A percentile compares a stretch with the other conserved stretches of the same genome.
These are phyloP conservation scores for Atractiella rhizophila DNA, from an alignment of 768 basidiomycete species.

Conservation along the genomic window DNA sequence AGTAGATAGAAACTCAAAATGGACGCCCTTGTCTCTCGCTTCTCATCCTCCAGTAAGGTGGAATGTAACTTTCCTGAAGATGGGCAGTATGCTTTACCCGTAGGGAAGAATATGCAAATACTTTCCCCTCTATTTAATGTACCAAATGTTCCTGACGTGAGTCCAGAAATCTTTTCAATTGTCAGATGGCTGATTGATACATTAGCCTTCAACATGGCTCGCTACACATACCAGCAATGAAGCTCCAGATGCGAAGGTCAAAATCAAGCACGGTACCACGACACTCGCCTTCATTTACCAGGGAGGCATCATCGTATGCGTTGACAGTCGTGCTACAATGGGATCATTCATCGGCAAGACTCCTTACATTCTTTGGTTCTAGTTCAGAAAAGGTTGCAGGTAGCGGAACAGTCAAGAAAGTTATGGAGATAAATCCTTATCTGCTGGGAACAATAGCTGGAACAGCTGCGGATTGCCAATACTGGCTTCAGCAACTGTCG, in stretches of 20 bases:
- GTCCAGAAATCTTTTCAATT: no score
- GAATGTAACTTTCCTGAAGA: no score
- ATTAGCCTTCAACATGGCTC: no score
- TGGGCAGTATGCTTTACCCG: no score
- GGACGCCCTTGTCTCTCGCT: no score
- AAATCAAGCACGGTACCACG: conserved; percentile 95
- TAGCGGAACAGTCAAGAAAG: conserved; percentile 25
- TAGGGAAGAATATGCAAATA: no score
- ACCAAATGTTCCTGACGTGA: no score
- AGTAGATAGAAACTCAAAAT: no score
- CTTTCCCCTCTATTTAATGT: no score
- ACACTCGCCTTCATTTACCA: conserved; percentile 89
- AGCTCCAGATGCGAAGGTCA: conserved; percentile 82
- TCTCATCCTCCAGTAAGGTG: no score
- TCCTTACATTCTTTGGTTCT: background rate
- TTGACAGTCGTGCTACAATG: conserved; percentile 93
- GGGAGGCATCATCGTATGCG: conserved; percentile 95
- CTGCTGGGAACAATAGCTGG: conserved; percentile 99
- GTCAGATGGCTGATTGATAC: no score
- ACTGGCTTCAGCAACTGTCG: conserved; percentile 97
- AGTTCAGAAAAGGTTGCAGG: background rate
- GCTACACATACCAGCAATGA: no score
- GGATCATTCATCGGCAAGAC: conserved; percentile 78
- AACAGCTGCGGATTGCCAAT: conserved; percentile 87
- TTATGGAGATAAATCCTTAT: conserved; percentile 98